Evolutionary conservation across 371 early-diverging fungal genomes (phyloP).

Genomic region (Mortierella sp.): DNA sequence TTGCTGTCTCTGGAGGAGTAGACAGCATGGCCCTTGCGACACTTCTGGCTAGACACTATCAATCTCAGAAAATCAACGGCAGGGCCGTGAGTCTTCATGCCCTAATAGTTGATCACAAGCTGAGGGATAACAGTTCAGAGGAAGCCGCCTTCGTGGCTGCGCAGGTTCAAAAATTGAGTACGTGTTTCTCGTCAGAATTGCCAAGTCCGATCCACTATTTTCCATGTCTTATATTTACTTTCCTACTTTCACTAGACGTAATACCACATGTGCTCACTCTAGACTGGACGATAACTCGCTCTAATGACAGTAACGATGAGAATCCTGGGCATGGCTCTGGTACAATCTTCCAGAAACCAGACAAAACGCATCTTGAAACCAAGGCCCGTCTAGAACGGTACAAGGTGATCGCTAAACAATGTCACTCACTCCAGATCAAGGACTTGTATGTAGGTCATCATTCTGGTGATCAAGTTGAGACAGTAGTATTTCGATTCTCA

Average conservation of each 20-base stretch:
- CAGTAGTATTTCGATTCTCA: conserved; percentile 62
- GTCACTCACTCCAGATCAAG: conserved; percentile 37
- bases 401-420: conserved; percentile 49
- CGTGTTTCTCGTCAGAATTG: neutral
- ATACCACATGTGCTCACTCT: conserved; percentile 41
- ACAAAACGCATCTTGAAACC: conserved; percentile 58
- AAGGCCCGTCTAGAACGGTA: conserved; percentile 61
- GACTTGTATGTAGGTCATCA: conserved; percentile 68
- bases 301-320: neutral
- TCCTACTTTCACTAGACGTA: conserved; percentile 9
- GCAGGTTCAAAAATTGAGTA: conserved; percentile 26
- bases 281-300: conserved; percentile 18
- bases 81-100: conserved; percentile 15
- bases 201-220: neutral
- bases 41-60: conserved; percentile 16
- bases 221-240: neutral
- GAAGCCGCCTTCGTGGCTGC: conserved; percentile 33
- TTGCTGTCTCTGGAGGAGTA: conserved; percentile 51
- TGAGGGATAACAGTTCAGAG: conserved; percentile 34
- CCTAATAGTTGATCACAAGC: conserved; percentile 43
- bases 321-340: neutral
- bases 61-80: neutral
- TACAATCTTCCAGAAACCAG: conserved; percentile 12
- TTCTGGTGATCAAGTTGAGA: conserved; percentile 66
- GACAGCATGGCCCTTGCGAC: conserved; percentile 46